Evolutionary conservation across 2,329 filamentous ascomycete genomes (phyloP), one percentile per base, ranked within the genome.

Genomic region (Colletotrichum cordylinicola): DNA sequence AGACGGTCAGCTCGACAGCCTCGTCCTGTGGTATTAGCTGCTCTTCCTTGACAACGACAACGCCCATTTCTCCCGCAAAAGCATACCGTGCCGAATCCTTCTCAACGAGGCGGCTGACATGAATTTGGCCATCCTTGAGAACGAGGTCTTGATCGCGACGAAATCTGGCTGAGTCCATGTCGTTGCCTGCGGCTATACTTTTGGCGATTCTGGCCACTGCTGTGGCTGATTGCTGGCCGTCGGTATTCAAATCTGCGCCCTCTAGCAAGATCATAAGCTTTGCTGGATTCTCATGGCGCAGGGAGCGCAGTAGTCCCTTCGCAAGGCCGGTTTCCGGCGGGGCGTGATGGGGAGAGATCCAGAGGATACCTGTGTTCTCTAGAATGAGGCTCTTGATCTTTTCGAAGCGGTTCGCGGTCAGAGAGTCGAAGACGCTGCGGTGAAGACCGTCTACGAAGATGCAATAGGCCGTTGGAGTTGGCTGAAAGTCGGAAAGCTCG

Each of bases 401-500:
- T n/a, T 75, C 75, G 56, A 82, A 80, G 67, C 79, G 79, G n/a
- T 77, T 75, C 9, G 74, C 9, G 7, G 77, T 78, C 12, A 80
- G 77, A 66, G 82, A 79, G 4, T 81, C 82, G 55, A 80, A 82
- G 6, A 74, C 77, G 67, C 80, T 81, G n/a, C 58, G 72, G 7
- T 37, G 65, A 27, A 21, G 39, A 18, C 39, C 24, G 18, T 67
- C 65, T 70, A 60, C 52, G 68, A 79, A 37, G 61, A 58, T 27
- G 43, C 52, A 15, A 43, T 62, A 21, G 60, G 18, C n/a, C 12
- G 31, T 33, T 21, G 61, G 31, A 37, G 18, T 21, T 8, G 33
- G 29, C 18, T n/a, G 18, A 16, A n/a, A 64, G 4, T 24, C 61
- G 1, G 61, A 39, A 35, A 64, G 15, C 15, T 24, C 31, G 9